Base-by-base conservation (phyloP, 1,139 yeast genomes). In the Suhomyces maxii region DNA sequence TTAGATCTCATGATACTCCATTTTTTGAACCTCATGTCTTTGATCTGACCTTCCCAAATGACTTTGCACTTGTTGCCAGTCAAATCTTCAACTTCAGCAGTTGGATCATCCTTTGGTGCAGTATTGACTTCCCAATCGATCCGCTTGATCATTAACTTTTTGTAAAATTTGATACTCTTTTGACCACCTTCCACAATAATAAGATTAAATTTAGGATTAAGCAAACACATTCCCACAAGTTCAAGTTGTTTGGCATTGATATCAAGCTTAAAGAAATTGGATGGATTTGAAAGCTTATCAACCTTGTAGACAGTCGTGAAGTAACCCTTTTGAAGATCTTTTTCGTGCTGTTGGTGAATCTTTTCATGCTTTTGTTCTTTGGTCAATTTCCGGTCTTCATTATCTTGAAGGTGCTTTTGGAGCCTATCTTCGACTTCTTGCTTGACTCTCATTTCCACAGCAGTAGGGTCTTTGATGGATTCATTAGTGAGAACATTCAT, bases 401-500 rank as follows among this genome's bases (percentile, higher is more conserved):
- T 93, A 31, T 66, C 76, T 34, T 68, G 68, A 52, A 80, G 72
- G 64, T 93, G 99, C 40, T 69, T 68, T n/a, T 68, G 56, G 31
- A 70, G 69, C 26, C 99, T 72, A 39, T 80, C 79, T 36, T 77
- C 83, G 8, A 89, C 86, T 52, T 91, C 95, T 36, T 71, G 66
- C 41, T 80, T 73, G 0, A 95, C 97, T 46, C 75, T 67, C 62
- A 76, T 73, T 59, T 93, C 99, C 55, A 91, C 84, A 5, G 82
- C 82, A 0, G 99, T 93, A 0, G 99, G 99, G 59, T 93, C 96
- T 51, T 79, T 76, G 40, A 90, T 85, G n/a, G 95, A 89, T 51
- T 88, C 95, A 58, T 89, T 84, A 3, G 97, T 88, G 41, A 86
- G 72, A 0, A 89, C 96, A 54, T 80, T 85, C 90, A 89, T 87